A percentile compares a stretch with the other conserved stretches of the same genome.
Evolutionary conservation across 768 basidiomycete genomes (phyloP).

Genomic region (Calocybe indica): DNA sequence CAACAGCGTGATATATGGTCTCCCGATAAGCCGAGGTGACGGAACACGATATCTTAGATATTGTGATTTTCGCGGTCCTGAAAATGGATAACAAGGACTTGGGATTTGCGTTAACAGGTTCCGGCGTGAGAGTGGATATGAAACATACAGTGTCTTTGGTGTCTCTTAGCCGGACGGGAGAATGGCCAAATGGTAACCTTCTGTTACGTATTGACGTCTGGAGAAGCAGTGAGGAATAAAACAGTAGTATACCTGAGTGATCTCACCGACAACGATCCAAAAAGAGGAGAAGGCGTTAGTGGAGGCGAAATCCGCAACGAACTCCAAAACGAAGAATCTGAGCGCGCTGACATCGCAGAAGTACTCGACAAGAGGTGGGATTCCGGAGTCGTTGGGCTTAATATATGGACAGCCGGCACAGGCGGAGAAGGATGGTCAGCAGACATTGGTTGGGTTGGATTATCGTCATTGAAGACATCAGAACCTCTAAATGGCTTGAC

Average conservation of each 20-base stretch:
- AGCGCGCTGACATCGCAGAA: too few relatives aligned
- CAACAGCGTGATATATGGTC: conserved; percentile 35
- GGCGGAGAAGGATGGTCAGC: too few relatives aligned
- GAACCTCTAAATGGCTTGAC: too few relatives aligned
- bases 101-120: background rate
- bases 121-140: background rate
- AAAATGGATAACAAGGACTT: conserved; percentile 46
- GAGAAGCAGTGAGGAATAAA: conserved; percentile 5
- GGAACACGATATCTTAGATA: conserved; percentile 43
- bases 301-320: conserved; percentile 7
- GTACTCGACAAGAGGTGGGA: too few relatives aligned
- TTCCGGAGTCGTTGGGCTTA: too few relatives aligned
- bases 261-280: conserved; percentile 18
- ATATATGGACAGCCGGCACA: too few relatives aligned
- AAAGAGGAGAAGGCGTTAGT: conserved; percentile 18
- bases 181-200: conserved; percentile 29
- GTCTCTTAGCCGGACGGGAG: conserved; percentile 33
- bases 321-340: too few relatives aligned
- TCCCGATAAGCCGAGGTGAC: conserved; percentile 10
- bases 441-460: too few relatives aligned
- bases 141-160: conserved; percentile 30
- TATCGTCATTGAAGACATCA: too few relatives aligned
- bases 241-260: conserved; percentile 10
- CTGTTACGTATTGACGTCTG: conserved; percentile 45
- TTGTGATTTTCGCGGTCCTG: conserved; percentile 32